Evolutionary conservation across 345 rosid genomes (phyloP).

Genomic region (Cardamine resedifolia): DNA sequence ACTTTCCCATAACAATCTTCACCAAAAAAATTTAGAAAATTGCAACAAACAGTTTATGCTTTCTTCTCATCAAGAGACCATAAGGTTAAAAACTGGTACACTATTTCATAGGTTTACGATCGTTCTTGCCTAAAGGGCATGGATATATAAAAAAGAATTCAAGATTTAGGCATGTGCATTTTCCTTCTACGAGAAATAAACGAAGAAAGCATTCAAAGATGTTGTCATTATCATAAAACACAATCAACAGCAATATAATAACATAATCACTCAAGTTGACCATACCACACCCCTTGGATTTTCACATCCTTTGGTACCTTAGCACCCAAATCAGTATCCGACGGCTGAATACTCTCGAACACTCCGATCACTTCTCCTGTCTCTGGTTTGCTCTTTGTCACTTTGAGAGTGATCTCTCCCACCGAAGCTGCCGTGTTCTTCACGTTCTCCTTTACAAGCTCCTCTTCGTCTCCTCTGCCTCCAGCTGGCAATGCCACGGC

Average conservation of each 20-base stretch:
- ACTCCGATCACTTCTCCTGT: conserved; percentile 93
- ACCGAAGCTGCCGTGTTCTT: conserved; percentile 67
- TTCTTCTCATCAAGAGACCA: background rate
- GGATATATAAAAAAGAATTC: background rate
- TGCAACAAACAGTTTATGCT: background rate
- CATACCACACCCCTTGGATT: conserved; percentile 96
- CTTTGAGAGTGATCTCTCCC: conserved; percentile 84
- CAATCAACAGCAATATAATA: conserved; percentile 26
- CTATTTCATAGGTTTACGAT: background rate
- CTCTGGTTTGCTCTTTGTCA: conserved; percentile 80
- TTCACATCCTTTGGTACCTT: conserved; percentile 94
- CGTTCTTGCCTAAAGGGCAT: background rate
- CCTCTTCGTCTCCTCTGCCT: conserved; percentile 92
- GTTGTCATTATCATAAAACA: conserved; percentile 25
- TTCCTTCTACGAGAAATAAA: background rate
- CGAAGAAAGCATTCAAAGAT: conserved; percentile 20
- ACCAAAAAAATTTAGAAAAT: background rate
- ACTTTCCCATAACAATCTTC: background rate
- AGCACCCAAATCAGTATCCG: conserved; percentile 96
- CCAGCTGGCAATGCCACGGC: conserved; percentile 88
- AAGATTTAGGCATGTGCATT: conserved; percentile 23
- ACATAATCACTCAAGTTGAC: conserved; percentile 69
- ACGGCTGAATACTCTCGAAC: conserved; percentile 97
- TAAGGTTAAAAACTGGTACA: background rate
- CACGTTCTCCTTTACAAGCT: conserved; percentile 71